Base-by-base conservation (phyloP, 129 eudicot species). In the Centrapalus pauciflorus region DNA sequence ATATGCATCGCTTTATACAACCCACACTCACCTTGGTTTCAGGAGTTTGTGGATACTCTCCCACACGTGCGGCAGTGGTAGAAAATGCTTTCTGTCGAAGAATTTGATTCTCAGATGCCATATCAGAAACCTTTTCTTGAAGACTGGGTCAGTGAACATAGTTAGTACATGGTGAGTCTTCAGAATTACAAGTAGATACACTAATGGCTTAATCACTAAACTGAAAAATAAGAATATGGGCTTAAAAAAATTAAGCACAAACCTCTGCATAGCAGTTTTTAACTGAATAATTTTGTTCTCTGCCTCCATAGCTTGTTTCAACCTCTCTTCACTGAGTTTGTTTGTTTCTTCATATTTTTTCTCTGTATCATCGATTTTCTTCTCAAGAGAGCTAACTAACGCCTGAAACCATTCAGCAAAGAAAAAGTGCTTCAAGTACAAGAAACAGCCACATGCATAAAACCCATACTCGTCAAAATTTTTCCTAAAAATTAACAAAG, bases 261-360 rank as follows among this genome's bases (percentile, higher is more conserved):
- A 93, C 99, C 92, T 89, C 56, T 93, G 95, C 99, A 93, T 86
- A 61, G 66, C 76, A 32, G 87, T 86, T 80, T 93, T 93, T 75
- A 93, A 59, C 84, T 93, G 84, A 76, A 86, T 77, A 38, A 89
- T 70, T 65, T 77, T 89, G 0, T 93, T 80, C 80, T 93, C 99
- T 55, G 99, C 96, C 35, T 93, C 99, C 79, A 82, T 52, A 28
- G 95, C 96, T 74, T 93, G 99, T 78, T 84, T 86, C 77, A 93
- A 32, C 66, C 99, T 81, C 64, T 89, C 96, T 78, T 93, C 99
- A 38, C 99, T 84, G 61, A 93, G 87, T 78, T 89, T 93, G 76
- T 61, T 93, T 48, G 99, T 73, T 76, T 93, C 95, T 65, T 86
- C 96, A 55, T 76, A 93, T 61, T 82, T 93, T 79, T 89, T 93